phyloP scores from a whole-genome alignment of 495 filamentous ascomycete species.

The Articulospora tetracladia region DNA sequence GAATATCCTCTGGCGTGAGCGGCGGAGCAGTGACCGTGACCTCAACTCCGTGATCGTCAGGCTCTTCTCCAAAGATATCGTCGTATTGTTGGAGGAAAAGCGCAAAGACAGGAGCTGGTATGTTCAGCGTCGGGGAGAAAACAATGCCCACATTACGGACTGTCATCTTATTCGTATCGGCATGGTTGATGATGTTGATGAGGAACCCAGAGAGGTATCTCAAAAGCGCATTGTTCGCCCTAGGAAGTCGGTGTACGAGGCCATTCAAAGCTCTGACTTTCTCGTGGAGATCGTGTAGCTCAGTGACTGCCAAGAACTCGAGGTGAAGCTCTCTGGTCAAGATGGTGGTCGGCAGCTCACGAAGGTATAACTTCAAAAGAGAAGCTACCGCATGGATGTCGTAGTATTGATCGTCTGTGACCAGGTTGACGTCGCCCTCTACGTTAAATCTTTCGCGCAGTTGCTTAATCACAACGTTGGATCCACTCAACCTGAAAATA shows the following conservation, averaged over 20 bases:
- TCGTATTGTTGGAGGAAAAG: conserved; percentile 89
- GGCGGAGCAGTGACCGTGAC: conserved; percentile 38
- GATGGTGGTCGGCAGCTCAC: conserved; percentile 86
- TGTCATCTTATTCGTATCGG: conserved; percentile 95
- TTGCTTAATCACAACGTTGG: conserved; percentile 87
- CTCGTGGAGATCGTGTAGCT: conserved; percentile 68
- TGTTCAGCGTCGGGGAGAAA: conserved; percentile 97
- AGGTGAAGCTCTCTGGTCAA: conserved; percentile 86
- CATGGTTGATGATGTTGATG: conserved; percentile 83
- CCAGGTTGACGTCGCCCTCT: conserved; percentile 88
- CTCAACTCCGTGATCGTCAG: conserved; percentile 55
- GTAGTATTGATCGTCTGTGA: conserved; percentile 80
- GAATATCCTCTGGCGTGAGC: conserved; percentile 55
- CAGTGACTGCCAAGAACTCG: conserved; percentile 82
- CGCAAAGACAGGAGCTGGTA: conserved; percentile 90
- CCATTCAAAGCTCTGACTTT: conserved; percentile 81
- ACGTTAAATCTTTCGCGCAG: conserved; percentile 88
- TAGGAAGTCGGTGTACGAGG: conserved; percentile 80
- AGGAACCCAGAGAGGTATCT: conserved; percentile 81
- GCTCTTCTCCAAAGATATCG: conserved; percentile 73
- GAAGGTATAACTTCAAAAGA: conserved; percentile 88
- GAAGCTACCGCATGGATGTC: conserved; percentile 97
- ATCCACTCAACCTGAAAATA: conserved; percentile 93
- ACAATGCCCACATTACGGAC: conserved; percentile 97
- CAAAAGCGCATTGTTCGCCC: conserved; percentile 73